Conservation (phyloP, 345 rosid species). For the Rhodomyrtus tomentosa region DNA sequence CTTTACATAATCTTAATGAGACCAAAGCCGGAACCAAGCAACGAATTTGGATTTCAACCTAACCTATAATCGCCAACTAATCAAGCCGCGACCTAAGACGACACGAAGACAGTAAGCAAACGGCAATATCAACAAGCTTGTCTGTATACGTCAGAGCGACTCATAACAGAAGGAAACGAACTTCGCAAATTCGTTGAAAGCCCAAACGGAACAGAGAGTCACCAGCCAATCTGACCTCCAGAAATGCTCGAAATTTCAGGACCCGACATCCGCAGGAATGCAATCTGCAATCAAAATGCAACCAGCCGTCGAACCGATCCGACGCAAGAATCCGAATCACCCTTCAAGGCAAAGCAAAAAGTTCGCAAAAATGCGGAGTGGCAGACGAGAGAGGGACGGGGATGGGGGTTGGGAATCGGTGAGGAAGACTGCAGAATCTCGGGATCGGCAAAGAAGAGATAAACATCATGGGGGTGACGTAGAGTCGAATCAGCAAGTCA, state of each 20-base stretch:
- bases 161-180: neutral
- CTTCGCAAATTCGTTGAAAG: neutral
- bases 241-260: neutral
- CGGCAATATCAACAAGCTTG: neutral
- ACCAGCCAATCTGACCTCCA: neutral
- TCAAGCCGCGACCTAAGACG: neutral
- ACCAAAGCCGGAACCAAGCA: neutral
- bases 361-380: neutral
- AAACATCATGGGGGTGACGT: neutral
- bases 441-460: neutral
- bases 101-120: neutral
- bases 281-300: neutral
- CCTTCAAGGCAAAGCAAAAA: neutral
- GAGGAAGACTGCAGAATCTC: neutral
- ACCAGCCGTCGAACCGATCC: neutral
- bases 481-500: neutral
- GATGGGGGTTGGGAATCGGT: neutral
- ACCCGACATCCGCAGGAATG: neutral
- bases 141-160: neutral
- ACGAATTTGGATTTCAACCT: neutral
- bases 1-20: neutral
- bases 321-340: neutral
- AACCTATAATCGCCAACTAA: neutral
- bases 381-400: neutral
- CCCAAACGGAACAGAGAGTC: neutral